A percentile compares a stretch with the other conserved stretches of the same genome.
phyloP scores from a whole-genome alignment of 768 basidiomycete genomes.

The Xanthoconium purpureum region DNA sequence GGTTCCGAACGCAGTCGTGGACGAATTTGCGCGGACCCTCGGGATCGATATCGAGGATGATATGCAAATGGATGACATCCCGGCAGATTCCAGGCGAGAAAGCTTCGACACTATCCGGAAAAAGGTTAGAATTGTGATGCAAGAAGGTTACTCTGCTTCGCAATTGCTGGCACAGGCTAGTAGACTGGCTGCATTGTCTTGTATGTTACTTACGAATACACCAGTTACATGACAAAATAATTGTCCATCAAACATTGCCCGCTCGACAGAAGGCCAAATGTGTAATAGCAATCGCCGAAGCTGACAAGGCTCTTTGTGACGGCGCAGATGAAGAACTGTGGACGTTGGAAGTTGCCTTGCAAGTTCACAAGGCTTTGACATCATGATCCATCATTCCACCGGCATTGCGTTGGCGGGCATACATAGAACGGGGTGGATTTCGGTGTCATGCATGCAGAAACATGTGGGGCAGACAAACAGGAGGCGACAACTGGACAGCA shows the following conservation, averaged over 20 bases:
- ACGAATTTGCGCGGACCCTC: slow-evolving; percentile 62
- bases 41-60: slow-evolving; percentile 69
- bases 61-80: slow-evolving; percentile 43
- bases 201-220: slow-evolving; percentile 4
- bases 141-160: slow-evolving; percentile 90
- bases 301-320: slow-evolving; percentile 93
- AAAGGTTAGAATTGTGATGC: slow-evolving; percentile 72
- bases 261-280: slow-evolving; percentile 78
- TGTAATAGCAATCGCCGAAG: slow-evolving; percentile 85
- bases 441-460: slow-evolving; percentile 12
- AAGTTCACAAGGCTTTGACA: slow-evolving; percentile 61
- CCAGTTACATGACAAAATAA: slow-evolving; percentile 87
- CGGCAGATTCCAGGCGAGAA: slow-evolving; percentile 23
- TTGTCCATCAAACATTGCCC: slow-evolving; percentile 77
- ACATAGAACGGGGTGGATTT: slow-evolving; percentile 14
- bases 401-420: neutral
- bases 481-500: slow-evolving; percentile 11
- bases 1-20: slow-evolving; percentile 73
- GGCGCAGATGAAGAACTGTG: slow-evolving; percentile 98
- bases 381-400: slow-evolving; percentile 3
- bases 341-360: slow-evolving; percentile 84
- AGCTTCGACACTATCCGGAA: slow-evolving; percentile 62
- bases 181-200: slow-evolving; percentile 2
- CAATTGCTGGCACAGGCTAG: slow-evolving; percentile 86
- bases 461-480: slow-evolving; percentile 15